These are phyloP conservation scores for Pueraria montana DNA, from an alignment of 306 rosid genomes.

Conservation along the genomic window DNA sequence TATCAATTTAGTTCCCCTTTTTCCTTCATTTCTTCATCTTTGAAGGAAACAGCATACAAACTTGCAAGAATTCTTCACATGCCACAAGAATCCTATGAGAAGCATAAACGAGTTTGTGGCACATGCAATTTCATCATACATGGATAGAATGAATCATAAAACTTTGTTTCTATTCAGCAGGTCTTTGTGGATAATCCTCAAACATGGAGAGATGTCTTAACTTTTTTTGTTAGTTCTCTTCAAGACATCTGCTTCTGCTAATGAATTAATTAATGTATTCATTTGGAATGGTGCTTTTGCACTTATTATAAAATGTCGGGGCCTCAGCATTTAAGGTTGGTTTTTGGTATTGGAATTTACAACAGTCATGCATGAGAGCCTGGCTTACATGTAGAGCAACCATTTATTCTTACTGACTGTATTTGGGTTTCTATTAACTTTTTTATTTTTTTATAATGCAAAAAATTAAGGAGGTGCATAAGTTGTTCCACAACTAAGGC, in stretches of 20 bases:
- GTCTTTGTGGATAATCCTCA: neutral
- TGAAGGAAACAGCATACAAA: conserved; percentile 10
- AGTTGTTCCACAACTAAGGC: conserved; percentile 20
- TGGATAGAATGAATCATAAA: conserved; percentile 15
- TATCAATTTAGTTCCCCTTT: neutral
- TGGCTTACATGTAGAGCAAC: neutral
- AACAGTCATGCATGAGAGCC: neutral
- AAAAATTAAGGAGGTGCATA: conserved; percentile 9
- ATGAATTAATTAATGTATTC: conserved; percentile 23
- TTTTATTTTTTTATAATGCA: neutral
- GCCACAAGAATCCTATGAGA: neutral
- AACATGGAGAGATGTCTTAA: conserved; percentile 5
- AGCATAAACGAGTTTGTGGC: conserved; percentile 10
- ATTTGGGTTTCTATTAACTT: neutral
- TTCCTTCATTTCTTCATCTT: neutral
- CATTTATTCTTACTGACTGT: neutral
- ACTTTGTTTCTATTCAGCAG: conserved; percentile 4
- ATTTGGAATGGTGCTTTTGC: neutral
- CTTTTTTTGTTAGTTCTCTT: neutral
- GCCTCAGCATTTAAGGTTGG: conserved; percentile 4
- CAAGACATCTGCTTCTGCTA: neutral
- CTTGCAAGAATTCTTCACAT: neutral
- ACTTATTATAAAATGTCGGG: conserved; percentile 28
- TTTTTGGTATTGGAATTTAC: conserved; percentile 37
- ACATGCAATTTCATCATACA: neutral